Conservation (phyloP, 108 stramenopile species). For the Fragilaria crotonensis region DNA sequence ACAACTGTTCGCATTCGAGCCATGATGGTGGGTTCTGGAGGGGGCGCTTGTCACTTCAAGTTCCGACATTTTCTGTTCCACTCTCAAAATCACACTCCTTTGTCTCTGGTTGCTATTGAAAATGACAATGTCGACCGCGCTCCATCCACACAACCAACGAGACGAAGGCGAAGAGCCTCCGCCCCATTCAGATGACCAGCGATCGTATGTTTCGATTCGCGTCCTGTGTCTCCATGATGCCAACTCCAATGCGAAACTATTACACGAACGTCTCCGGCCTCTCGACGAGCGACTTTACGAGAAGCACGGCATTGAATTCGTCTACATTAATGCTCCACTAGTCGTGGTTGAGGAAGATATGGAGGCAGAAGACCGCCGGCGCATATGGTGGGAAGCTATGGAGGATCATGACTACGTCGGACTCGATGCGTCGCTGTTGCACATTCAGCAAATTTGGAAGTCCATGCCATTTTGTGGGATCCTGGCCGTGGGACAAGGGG, state of each 20-base stretch:
- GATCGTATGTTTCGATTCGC: constrained; percentile 24
- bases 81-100: too few relatives aligned
- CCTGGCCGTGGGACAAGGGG: constrained; percentile 70
- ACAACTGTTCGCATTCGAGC: too few relatives aligned
- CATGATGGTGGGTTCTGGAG: too few relatives aligned
- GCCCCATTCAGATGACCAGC: background rate
- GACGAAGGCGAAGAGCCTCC: too few relatives aligned
- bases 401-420: constrained; percentile 27
- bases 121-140: too few relatives aligned
- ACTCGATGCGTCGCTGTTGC: constrained; percentile 70
- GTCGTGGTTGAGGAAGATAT: background rate
- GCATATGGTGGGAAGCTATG: constrained; percentile 16
- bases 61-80: too few relatives aligned
- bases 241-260: constrained; percentile 42
- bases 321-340: constrained; percentile 67
- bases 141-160: too few relatives aligned
- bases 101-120: too few relatives aligned
- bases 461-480: constrained; percentile 68
- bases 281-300: constrained; percentile 61
- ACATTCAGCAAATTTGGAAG: constrained; percentile 73
- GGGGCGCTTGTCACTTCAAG: too few relatives aligned
- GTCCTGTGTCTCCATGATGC: constrained; percentile 77
- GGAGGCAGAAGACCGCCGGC: background rate
- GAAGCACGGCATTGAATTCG: constrained; percentile 73
- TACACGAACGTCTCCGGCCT: constrained; percentile 29